phyloP scores from a whole-genome alignment of 73 alveolate genomes.

The Tetrahymena malaccensis region DNA sequence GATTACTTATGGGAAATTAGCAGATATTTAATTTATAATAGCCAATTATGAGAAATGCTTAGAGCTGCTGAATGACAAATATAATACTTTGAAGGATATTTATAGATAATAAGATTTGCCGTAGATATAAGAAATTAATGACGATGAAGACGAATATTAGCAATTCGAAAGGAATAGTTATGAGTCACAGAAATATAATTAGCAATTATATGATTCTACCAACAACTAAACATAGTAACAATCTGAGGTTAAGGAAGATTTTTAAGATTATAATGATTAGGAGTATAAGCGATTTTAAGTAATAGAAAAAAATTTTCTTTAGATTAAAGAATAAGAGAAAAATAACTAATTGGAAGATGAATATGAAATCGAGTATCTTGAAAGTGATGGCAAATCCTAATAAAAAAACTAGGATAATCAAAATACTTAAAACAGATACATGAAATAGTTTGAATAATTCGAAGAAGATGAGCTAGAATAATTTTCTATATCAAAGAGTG shows the following conservation, averaged over 20 bases:
- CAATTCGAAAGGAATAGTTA: background rate
- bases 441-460: background rate
- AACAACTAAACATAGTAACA: background rate
- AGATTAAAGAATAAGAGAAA: background rate
- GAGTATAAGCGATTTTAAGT: background rate
- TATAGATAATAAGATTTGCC: background rate
- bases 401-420: background rate
- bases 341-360: background rate
- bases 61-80: background rate
- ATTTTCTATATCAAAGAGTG: background rate
- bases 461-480: background rate
- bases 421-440: background rate
- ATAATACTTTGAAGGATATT: background rate
- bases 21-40: background rate
- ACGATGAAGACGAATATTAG: background rate
- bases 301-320: background rate
- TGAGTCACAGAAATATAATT: background rate
- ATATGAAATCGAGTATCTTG: background rate
- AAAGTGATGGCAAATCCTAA: background rate
- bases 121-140: background rate
- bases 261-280: background rate
- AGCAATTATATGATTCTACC: background rate
- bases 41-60: background rate
- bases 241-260: background rate
- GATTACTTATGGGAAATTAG: background rate